Evolutionary conservation across 23 red algal species (phyloP).

Genomic region (Gracilariopsis chorda): DNA sequence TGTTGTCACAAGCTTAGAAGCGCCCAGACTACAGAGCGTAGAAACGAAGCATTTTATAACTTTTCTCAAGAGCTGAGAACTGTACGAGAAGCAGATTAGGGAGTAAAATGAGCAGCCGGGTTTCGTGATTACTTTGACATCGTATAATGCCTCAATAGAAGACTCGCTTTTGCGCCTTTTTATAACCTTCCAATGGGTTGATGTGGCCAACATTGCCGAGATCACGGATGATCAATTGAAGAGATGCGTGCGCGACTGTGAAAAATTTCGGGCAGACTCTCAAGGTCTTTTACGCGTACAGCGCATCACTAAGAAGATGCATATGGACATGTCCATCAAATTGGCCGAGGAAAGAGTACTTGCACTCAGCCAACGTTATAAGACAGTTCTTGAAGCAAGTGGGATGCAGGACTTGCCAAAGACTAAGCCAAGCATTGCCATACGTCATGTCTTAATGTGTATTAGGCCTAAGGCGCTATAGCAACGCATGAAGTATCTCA

Average conservation of each 20-base stretch:
- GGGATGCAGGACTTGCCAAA: conserved; percentile 8
- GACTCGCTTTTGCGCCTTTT: neutral
- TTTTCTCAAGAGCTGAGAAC: conserved; percentile 8
- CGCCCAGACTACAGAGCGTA: conserved; percentile 23
- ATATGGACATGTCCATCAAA: conserved; percentile 2
- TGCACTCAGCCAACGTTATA: conserved; percentile 1
- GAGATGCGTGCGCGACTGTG: neutral
- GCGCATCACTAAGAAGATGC: neutral
- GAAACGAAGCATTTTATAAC: neutral
- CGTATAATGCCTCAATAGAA: conserved; percentile 30
- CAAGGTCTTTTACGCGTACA: neutral
- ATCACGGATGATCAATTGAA: conserved; percentile 24
- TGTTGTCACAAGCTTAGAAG: neutral
- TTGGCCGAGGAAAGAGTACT: neutral
- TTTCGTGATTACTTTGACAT: neutral
- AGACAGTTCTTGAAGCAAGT: neutral
- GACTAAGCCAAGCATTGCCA: conserved; percentile 24
- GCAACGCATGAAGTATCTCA: neutral
- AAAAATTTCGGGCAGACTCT: neutral
- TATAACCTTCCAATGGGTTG: neutral
- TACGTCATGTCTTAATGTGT: conserved; percentile 15
- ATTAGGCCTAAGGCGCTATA: conserved; percentile 12
- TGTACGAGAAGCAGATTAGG: conserved; percentile 29
- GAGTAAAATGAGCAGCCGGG: conserved; percentile 22
- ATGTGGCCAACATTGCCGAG: neutral